A percentile compares a stretch with the other conserved stretches of the same genome.
These are phyloP conservation scores for Leptodontidium sp. DNA, from an alignment of 2,329 filamentous ascomycete species.

Conservation along the genomic window DNA sequence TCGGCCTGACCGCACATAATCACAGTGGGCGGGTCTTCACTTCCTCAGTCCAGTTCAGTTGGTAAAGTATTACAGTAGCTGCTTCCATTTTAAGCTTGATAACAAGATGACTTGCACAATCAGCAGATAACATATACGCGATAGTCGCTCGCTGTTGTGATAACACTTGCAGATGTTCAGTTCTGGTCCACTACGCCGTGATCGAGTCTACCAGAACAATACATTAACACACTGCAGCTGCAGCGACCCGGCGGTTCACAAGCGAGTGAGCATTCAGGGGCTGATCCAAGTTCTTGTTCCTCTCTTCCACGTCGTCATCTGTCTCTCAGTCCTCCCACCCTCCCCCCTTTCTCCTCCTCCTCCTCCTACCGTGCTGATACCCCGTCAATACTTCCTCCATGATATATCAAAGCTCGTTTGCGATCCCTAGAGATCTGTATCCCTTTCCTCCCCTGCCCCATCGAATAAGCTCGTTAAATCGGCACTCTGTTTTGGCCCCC, in stretches of 20 bases:
- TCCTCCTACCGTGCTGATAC: too few species aligned
- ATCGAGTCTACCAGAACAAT: neutral
- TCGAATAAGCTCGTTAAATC: constrained; percentile 21
- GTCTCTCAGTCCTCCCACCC: constrained; percentile 4
- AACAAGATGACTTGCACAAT: constrained; percentile 16
- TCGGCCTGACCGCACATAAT: neutral
- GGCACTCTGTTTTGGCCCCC: constrained; percentile 21
- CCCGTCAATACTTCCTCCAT: constrained; percentile 2
- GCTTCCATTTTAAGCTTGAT: constrained; percentile 10
- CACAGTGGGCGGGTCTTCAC: neutral
- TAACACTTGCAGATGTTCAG: neutral
- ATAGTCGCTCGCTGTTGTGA: constrained; percentile 2
- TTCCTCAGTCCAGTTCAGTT: too few species aligned
- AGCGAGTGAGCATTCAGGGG: constrained; percentile 7
- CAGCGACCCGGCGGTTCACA: neutral
- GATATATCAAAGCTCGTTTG: constrained; percentile 13
- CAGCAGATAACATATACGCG: constrained; percentile 7
- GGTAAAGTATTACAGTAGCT: neutral
- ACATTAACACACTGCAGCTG: constrained; percentile 14
- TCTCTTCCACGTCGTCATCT: constrained; percentile 5
- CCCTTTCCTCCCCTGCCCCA: neutral
- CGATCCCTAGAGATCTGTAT: constrained; percentile 6
- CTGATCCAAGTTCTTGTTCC: neutral
- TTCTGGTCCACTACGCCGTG: neutral
- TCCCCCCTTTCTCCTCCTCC: neutral